Percentiles rank a stretch among this genome's conserved stretches.
phyloP scores from a whole-genome alignment of 306 rosid genomes.

The Cucumis sativus region DNA sequence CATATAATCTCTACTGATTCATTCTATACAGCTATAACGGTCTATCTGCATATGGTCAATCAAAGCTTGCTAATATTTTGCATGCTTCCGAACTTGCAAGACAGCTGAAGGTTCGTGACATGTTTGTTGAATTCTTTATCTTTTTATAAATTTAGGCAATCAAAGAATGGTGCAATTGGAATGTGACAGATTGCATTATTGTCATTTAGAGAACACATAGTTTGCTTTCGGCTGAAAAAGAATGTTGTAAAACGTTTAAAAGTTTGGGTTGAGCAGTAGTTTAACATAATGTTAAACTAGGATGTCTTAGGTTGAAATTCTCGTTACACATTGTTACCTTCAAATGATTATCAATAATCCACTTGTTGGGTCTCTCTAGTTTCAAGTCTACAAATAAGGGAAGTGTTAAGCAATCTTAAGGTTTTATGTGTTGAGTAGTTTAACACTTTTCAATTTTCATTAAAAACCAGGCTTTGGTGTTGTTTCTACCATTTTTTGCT shows the following conservation, averaged over 20 bases:
- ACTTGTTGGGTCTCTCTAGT: not conserved
- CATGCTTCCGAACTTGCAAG: slow-evolving; percentile 59
- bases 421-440: not conserved
- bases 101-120: slow-evolving; percentile 34
- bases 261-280: not conserved
- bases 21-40: slow-evolving; percentile 37
- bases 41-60: slow-evolving; percentile 65
- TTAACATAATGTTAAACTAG: not conserved
- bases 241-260: not conserved
- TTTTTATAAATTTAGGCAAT: not conserved
- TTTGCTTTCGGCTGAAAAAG: not conserved
- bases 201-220: not conserved
- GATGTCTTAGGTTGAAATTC: not conserved
- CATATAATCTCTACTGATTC: not conserved
- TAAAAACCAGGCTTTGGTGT: not conserved
- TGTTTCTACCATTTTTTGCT: not conserved
- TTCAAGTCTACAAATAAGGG: not conserved
- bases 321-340: not conserved
- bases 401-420: not conserved
- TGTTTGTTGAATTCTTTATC: not conserved
- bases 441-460: not conserved
- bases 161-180: not conserved
- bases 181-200: not conserved
- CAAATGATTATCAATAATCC: not conserved
- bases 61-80: slow-evolving; percentile 73